phyloP scores from a whole-genome alignment of 1,284 basidiomycete genomes.

The Cutaneotrichosporon sp. region DNA sequence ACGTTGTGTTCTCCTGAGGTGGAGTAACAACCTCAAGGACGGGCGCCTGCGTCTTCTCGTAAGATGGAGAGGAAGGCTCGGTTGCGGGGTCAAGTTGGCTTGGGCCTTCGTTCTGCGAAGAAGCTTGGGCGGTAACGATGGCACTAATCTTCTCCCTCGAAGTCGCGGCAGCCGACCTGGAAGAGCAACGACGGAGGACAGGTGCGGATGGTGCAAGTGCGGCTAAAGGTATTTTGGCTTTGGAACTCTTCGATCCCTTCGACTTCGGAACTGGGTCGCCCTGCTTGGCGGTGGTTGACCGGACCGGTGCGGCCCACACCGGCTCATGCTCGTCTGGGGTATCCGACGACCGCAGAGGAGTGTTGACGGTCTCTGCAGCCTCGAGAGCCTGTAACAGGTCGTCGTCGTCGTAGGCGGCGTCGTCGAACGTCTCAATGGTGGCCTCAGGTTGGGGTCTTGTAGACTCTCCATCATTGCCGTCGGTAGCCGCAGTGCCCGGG shows the following conservation, averaged over 20 bases:
- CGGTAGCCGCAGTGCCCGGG: not conserved
- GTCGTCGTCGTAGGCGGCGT: not conserved
- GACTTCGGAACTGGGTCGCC: not conserved
- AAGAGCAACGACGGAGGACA: not conserved
- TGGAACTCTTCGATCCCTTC: not conserved
- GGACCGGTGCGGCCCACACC: not conserved
- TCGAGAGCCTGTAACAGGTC: not conserved
- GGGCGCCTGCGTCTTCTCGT: not conserved
- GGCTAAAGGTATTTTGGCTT: not conserved
- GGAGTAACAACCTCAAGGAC: not conserved
- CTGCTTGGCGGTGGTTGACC: not conserved
- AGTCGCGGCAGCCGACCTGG: not conserved
- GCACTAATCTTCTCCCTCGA: not conserved
- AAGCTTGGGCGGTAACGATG: not conserved
- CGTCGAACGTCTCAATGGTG: not conserved
- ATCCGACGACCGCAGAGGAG: not conserved
- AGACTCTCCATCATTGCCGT: not conserved
- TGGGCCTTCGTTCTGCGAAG: not conserved
- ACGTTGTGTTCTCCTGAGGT: not conserved
- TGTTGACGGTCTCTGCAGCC: not conserved
- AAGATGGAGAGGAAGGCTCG: not conserved
- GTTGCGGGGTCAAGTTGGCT: not conserved
- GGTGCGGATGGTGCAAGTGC: not conserved
- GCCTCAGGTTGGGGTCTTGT: not conserved
- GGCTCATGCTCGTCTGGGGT: not conserved